Evolutionary conservation across 305 asterid genomes (phyloP).

Genomic region (Solanum hybrid): DNA sequence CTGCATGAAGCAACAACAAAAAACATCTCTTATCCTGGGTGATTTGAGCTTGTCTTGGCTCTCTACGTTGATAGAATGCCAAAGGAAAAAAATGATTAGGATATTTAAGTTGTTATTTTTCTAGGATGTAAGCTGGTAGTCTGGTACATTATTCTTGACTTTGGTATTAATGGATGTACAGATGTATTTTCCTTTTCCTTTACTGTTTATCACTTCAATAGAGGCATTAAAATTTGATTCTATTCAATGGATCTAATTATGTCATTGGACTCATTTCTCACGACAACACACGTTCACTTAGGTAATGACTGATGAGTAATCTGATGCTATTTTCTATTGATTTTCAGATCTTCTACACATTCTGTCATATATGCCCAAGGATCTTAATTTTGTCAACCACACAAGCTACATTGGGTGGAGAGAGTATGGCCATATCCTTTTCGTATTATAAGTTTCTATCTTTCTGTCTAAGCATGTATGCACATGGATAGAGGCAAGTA

Average conservation of each 20-base stretch:
- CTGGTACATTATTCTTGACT: not conserved
- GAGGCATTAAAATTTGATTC: not conserved
- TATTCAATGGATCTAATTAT: not conserved
- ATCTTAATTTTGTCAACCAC: slow-evolving; percentile 83
- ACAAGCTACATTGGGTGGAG: slow-evolving; percentile 95
- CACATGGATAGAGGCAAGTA: not conserved
- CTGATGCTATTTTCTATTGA: slow-evolving; percentile 6
- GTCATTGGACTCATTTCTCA: not conserved
- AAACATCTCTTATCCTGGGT: not conserved
- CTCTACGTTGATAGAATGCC: not conserved
- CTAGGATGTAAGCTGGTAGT: not conserved
- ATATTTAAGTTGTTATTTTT: not conserved
- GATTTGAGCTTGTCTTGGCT: not conserved
- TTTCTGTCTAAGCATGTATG: not conserved
- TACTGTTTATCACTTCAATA: not conserved
- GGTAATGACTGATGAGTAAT: not conserved
- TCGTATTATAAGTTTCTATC: not conserved
- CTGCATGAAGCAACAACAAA: not conserved
- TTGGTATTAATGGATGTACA: not conserved
- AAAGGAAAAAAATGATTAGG: not conserved
- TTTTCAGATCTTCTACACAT: slow-evolving; percentile 89
- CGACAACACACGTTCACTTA: not conserved
- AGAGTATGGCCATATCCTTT: slow-evolving; percentile 48
- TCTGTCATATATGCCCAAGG: slow-evolving; percentile 73
- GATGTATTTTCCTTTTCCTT: not conserved